Conservation (phyloP, 768 basidiomycete genomes). For the Agrocybe pediades region DNA sequence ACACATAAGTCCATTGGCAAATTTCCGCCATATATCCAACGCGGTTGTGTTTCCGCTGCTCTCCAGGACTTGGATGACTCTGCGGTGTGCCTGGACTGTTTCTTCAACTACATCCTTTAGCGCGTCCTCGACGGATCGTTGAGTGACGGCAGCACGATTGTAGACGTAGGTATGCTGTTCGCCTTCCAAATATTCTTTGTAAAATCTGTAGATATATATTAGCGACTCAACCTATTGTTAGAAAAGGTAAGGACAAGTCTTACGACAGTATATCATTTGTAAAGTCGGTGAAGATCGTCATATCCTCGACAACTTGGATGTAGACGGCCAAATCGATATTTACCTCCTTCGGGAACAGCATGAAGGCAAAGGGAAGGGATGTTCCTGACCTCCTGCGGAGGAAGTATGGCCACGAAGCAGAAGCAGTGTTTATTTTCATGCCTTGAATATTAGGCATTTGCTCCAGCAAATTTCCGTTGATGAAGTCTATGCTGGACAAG, state of each 20-base stretch:
- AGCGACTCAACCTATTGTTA: too few species aligned
- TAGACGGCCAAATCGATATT: not conserved
- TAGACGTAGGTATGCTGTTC: slow-evolving; percentile 6
- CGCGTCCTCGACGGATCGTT: not conserved
- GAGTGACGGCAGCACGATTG: not conserved
- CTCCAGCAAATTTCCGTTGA: not conserved
- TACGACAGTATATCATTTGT: slow-evolving; percentile 1
- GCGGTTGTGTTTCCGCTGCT: not conserved
- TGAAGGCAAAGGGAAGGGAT: not conserved
- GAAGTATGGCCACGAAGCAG: not conserved
- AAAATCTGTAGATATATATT: not conserved
- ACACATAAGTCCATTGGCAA: not conserved
- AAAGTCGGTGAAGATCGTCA: not conserved
- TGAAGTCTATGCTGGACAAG: not conserved
- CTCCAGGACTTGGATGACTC: not conserved
- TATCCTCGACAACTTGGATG: not conserved
- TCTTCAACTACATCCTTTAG: slow-evolving; percentile 3
- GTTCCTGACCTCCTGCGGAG: not conserved
- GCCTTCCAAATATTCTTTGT: slow-evolving; percentile 5
- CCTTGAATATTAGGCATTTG: not conserved
- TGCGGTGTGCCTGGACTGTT: not conserved
- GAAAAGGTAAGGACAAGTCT: not conserved
- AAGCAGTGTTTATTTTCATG: not conserved
- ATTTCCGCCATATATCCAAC: not conserved
- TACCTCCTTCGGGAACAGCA: not conserved